Conservation (phyloP, 805 yeast species). For the Torulaspora franciscae region DNA sequence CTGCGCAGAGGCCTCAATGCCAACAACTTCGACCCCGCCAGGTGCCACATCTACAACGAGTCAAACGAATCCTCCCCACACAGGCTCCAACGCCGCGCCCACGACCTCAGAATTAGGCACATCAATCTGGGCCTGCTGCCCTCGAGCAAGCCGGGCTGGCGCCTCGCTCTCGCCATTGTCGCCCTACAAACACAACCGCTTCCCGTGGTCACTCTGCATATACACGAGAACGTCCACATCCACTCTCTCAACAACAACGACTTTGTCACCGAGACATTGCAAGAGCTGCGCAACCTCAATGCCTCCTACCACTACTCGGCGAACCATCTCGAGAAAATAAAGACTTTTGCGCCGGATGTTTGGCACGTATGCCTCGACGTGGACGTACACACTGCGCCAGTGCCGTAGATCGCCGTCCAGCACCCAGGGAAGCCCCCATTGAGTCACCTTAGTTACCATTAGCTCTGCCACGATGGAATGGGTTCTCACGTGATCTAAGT, state of each 20-base stretch:
- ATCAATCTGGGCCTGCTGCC: constrained; percentile 80
- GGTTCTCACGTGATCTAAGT: neutral
- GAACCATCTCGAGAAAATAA: constrained; percentile 56
- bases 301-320: constrained; percentile 10
- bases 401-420: neutral
- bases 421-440: neutral
- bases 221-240: constrained; percentile 68
- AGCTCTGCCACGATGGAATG: neutral
- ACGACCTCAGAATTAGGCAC: constrained; percentile 41
- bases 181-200: constrained; percentile 11
- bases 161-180: constrained; percentile 34
- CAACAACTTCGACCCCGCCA: constrained; percentile 38
- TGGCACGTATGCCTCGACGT: constrained; percentile 66
- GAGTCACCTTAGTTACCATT: neutral
- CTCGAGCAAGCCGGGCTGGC: constrained; percentile 60
- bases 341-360: constrained; percentile 83
- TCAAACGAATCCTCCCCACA: constrained; percentile 49
- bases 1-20: constrained; percentile 48
- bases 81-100: constrained; percentile 38
- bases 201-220: constrained; percentile 43
- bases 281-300: constrained; percentile 4
- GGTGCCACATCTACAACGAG: constrained; percentile 51
- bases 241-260: constrained; percentile 35
- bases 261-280: constrained; percentile 11
- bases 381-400: constrained; percentile 13